Percentiles rank a stretch among this genome's conserved stretches.
These are phyloP conservation scores for Pinus albicaulis DNA, from an alignment of 75 land plant genomes.

Conservation along the genomic window DNA sequence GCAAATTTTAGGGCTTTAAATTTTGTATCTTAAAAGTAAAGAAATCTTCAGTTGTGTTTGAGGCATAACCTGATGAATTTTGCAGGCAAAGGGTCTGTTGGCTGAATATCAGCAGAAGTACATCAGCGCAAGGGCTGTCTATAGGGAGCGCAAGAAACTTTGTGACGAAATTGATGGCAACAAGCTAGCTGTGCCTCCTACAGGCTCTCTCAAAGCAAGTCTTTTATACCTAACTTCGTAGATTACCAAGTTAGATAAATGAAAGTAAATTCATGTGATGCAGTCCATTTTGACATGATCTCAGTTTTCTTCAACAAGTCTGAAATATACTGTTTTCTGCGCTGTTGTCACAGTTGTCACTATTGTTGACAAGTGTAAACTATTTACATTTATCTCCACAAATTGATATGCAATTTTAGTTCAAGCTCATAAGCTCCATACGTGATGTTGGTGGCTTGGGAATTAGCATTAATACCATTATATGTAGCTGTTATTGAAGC, in stretches of 20 bases:
- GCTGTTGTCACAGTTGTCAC: neutral
- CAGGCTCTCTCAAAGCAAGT: constrained; percentile 85
- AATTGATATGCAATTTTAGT: neutral
- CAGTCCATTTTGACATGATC: neutral
- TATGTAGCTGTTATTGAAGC: neutral
- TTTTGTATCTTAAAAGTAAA: neutral
- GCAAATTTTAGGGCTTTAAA: neutral
- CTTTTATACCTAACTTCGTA: constrained; percentile 2
- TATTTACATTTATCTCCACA: neutral
- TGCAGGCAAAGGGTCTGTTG: constrained; percentile 95
- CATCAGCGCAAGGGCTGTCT: constrained; percentile 98
- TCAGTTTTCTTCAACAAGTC: neutral
- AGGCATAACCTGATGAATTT: neutral
- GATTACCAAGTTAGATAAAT: too few relatives aligned
- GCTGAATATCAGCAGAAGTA: constrained; percentile 96
- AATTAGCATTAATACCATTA: neutral
- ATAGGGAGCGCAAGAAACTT: constrained; percentile 91
- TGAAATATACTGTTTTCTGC: neutral
- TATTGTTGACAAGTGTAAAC: neutral
- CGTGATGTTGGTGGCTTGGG: neutral
- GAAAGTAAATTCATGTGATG: neutral
- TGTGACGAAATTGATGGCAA: constrained; percentile 95
- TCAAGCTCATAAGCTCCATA: neutral
- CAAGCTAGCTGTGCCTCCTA: constrained; percentile 93
- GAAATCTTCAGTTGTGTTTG: neutral